Base-by-base conservation (phyloP, 768 basidiomycete species). In the Krasilnikovozyma curviuscula region DNA sequence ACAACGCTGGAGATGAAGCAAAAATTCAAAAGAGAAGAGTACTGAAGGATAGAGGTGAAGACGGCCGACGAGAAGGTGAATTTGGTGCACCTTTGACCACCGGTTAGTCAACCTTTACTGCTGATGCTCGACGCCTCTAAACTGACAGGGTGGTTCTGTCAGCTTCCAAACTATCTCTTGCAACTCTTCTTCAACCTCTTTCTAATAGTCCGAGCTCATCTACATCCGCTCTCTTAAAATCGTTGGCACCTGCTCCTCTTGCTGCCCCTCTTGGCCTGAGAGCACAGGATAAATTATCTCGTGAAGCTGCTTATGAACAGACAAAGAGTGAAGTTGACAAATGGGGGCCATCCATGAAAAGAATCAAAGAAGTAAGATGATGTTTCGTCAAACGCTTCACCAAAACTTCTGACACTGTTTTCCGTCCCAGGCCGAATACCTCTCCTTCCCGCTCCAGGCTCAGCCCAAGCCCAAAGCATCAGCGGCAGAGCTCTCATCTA, bases 251-350 rank as follows among this genome's bases (percentile, higher is more conserved):
- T 64, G 52, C 69, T 79, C 0, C 70, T 91, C 6, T 67, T 25
- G 44, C 83, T 4, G 84, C 83, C 0, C 91, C 91, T 0, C 68
- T 98, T 0, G 85, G 85, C 8, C 77, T 79, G 19, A 74, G 86
- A 28, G 74, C 79, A 0, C 83, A 93, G 61, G 88, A 93, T 52
- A 78, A 82, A 37, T 67, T 95, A 1, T 85, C 93, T 56, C 78
- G 91, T 41, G 78, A 86, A 60, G 91, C 88, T 7, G 91, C 91
- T 0, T 93, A 91, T 61, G 86, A 88, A 57, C 74, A 82, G 64
- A 95, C 89, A 4, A 85, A 83, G 61, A 73, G 75, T 53, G 89
- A 95, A 63, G 80, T 91, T 2, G 76, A 82, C 54, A 93, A 91
- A 68, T 97, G 91, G 93, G 75, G 75, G 24, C 77, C 75, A 5